phyloP scores from a whole-genome alignment of 257 asterid species.

The Solanum chiquidenum region DNA sequence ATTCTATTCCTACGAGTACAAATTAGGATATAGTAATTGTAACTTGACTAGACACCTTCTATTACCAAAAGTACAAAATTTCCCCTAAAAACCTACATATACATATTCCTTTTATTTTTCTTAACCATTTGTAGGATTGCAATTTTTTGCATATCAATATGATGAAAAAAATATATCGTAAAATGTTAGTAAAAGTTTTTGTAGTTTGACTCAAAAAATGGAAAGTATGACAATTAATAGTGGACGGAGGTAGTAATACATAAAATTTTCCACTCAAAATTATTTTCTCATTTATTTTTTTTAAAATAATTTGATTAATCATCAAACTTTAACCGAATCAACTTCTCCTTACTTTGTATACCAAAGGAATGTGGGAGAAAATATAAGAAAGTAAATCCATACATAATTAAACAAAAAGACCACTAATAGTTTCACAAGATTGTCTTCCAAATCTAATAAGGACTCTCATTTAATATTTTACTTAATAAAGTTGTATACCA shows the following conservation, averaged over 20 bases:
- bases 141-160: too few relatives aligned
- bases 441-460: background rate
- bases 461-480: background rate
- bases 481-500: background rate
- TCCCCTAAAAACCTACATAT: background rate
- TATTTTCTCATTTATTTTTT: too few relatives aligned
- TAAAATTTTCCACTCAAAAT: background rate
- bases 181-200: too few relatives aligned
- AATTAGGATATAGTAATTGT: background rate
- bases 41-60: background rate
- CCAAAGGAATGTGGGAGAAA: background rate
- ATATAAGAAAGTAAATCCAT: background rate
- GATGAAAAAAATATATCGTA: too few relatives aligned
- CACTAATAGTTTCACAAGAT: background rate
- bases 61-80: background rate
- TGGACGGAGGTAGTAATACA: too few relatives aligned
- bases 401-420: background rate
- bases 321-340: background rate
- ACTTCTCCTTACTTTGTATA: background rate
- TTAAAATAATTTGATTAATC: background rate
- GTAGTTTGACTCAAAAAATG: background rate
- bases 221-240: too few relatives aligned
- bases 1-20: background rate
- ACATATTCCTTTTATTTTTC: background rate
- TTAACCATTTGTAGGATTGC: background rate